These are phyloP conservation scores for Tuber aestivum DNA, from an alignment of 495 filamentous ascomycete genomes.

Conservation along the genomic window DNA sequence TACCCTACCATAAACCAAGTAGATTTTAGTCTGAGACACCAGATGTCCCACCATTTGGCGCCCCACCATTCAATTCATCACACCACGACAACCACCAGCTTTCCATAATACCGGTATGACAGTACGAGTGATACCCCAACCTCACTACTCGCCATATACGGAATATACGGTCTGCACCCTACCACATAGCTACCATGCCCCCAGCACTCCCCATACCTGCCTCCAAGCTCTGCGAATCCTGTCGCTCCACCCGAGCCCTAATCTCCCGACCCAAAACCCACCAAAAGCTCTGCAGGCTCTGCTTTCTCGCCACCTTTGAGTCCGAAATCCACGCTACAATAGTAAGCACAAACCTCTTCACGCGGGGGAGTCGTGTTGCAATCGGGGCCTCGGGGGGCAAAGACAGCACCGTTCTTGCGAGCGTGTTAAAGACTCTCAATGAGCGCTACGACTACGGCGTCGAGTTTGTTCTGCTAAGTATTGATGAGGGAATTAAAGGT, in stretches of 20 bases:
- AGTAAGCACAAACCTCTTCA: constrained; percentile 67
- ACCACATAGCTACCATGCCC: not conserved
- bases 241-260: constrained; percentile 67
- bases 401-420: constrained; percentile 93
- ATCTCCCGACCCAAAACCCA: constrained; percentile 92
- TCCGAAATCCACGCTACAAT: constrained; percentile 92
- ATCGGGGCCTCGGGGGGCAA: constrained; percentile 97
- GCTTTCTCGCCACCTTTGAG: constrained; percentile 84
- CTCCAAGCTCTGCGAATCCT: constrained; percentile 61
- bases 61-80: not conserved
- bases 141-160: not conserved
- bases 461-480: constrained; percentile 76
- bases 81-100: not conserved
- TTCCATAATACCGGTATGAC: too few species aligned
- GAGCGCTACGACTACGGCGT: constrained; percentile 82
- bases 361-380: constrained; percentile 76
- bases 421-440: constrained; percentile 89
- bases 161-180: not conserved
- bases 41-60: not conserved
- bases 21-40: not conserved
- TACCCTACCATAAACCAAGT: not conserved
- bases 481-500: constrained; percentile 95
- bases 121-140: not conserved
- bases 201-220: constrained; percentile 36
- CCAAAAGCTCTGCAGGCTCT: constrained; percentile 79